A percentile compares a stretch with the other conserved stretches of the same genome.
These are phyloP conservation scores for Actinomortierella wolfii DNA, from an alignment of 371 early-diverging fungal species.

Conservation along the genomic window DNA sequence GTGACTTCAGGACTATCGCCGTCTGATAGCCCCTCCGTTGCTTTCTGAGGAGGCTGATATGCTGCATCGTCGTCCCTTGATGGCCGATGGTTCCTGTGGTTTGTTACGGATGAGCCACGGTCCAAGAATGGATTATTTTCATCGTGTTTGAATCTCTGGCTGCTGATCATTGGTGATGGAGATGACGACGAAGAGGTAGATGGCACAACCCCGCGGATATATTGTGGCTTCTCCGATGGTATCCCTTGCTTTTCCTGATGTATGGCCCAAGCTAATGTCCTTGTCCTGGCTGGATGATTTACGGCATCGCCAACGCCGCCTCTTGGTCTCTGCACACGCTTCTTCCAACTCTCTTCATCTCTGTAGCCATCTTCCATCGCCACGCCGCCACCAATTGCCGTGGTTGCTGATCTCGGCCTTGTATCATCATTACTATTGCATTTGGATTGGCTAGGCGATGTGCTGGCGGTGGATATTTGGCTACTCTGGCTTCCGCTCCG, in stretches of 20 bases:
- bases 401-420: too few species aligned
- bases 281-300: too few species aligned
- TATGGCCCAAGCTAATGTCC: neutral
- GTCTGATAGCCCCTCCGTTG: neutral
- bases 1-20: slow-evolving; percentile 22
- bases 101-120: neutral
- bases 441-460: too few species aligned
- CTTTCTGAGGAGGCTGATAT: neutral
- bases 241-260: neutral
- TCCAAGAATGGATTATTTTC: neutral
- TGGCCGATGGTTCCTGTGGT: neutral
- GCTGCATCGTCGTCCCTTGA: neutral
- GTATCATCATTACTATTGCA: too few species aligned
- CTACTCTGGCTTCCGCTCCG: too few species aligned
- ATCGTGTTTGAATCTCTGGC: neutral
- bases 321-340: neutral
- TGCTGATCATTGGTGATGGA: neutral
- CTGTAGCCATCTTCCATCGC: slow-evolving; percentile 9
- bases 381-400: too few species aligned
- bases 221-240: neutral
- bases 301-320: neutral
- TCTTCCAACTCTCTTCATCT: neutral
- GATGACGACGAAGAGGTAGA: neutral
- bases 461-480: too few species aligned
- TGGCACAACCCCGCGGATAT: neutral